Conservation (phyloP, 2,329 filamentous ascomycete species). For the Aspergillus carbonarius region DNA sequence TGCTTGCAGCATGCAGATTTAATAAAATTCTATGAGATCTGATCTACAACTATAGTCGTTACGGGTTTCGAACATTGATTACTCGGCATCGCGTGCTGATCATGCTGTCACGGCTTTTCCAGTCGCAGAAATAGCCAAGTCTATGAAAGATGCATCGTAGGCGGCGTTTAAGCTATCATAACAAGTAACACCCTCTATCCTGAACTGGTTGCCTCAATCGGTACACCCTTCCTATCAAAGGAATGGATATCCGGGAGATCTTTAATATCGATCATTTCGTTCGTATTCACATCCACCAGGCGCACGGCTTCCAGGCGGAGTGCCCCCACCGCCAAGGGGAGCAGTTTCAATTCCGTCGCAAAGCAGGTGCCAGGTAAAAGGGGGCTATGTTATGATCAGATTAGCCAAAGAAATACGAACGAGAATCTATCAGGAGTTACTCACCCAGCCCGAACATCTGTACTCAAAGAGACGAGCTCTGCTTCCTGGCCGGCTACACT, state of each 20-base stretch:
- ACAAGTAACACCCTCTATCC: neutral
- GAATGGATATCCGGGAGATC: constrained; percentile 58
- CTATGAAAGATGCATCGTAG: constrained; percentile 1
- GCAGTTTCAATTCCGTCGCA: constrained; percentile 55
- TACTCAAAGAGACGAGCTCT: constrained; percentile 57
- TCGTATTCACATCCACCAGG: constrained; percentile 56
- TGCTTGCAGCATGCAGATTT: neutral
- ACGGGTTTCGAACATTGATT: neutral
- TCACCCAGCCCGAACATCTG: constrained; percentile 59
- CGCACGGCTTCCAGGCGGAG: constrained; percentile 55
- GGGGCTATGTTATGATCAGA: constrained; percentile 39
- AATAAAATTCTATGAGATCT: neutral
- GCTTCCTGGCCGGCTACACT: constrained; percentile 49
- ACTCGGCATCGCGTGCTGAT: neutral
- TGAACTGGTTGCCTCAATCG: neutral
- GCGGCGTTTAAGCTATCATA: constrained; percentile 1
- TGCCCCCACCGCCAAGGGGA: constrained; percentile 52
- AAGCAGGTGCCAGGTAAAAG: constrained; percentile 57
- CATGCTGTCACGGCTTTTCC: neutral
- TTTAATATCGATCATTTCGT: constrained; percentile 56
- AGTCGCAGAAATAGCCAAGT: neutral
- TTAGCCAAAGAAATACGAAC: constrained; percentile 1
- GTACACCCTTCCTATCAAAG: constrained; percentile 22
- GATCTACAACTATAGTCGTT: neutral
- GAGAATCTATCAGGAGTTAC: constrained; percentile 21